phyloP scores from a whole-genome alignment of 2,329 filamentous ascomycete genomes.

The Penicillium sp. region DNA sequence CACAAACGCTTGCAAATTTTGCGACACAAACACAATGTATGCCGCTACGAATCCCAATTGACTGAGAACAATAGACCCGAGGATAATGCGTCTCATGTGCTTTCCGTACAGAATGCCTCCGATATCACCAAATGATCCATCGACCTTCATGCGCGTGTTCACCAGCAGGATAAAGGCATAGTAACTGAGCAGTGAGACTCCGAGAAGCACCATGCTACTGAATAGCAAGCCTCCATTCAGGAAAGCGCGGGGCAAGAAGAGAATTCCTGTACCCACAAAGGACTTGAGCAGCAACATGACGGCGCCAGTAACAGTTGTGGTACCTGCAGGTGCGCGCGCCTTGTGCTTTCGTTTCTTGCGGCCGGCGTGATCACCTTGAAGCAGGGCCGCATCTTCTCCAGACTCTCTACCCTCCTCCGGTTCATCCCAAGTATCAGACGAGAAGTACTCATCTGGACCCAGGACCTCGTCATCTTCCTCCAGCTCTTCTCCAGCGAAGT shows the following conservation, averaged over 20 bases:
- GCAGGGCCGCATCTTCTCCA: constrained; percentile 83
- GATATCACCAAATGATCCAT: constrained; percentile 97
- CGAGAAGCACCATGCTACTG: constrained; percentile 85
- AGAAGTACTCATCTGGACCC: constrained; percentile 86
- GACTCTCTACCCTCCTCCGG: constrained; percentile 64
- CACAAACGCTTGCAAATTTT: constrained; percentile 94
- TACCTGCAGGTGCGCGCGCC: constrained; percentile 70
- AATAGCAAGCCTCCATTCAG: constrained; percentile 97
- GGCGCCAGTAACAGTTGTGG: constrained; percentile 75
- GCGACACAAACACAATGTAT: constrained; percentile 94
- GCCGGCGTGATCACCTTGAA: constrained; percentile 68
- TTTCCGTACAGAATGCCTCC: constrained; percentile 88
- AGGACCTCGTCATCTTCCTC: constrained; percentile 94
- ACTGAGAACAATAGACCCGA: constrained; percentile 89
- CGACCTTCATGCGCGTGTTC: constrained; percentile 77
- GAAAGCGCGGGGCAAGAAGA: constrained; percentile 90
- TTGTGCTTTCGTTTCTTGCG: constrained; percentile 74
- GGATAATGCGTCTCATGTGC: constrained; percentile 84
- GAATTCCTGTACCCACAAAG: constrained; percentile 92
- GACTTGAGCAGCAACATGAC: constrained; percentile 89
- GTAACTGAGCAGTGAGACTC: constrained; percentile 83
- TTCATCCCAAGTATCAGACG: constrained; percentile 68
- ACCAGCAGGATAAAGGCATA: constrained; percentile 97
- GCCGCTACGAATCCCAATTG: constrained; percentile 94
- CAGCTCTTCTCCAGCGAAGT: constrained; percentile 95